A percentile compares a stretch with the other conserved stretches of the same genome.
Evolutionary conservation across 352 stramenopile genomes (phyloP).

Genomic region (Aphanomyces euteiches): DNA sequence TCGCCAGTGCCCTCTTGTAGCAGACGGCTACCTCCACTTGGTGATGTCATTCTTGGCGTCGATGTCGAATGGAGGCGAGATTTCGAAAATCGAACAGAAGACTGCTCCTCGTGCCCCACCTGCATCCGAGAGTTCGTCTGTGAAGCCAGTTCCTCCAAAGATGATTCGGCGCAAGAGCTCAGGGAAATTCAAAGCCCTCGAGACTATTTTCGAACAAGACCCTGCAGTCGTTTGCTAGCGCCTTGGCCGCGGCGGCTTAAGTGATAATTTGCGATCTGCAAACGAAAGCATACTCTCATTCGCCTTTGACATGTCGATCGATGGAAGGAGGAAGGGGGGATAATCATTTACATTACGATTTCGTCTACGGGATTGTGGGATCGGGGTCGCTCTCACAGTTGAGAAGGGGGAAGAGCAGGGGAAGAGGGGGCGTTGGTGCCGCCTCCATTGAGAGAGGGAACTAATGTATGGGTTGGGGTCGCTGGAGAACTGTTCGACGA

Average conservation of each 20-base stretch:
- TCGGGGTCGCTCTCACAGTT: too few species aligned
- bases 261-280: too few species aligned
- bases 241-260: background rate
- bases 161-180: background rate
- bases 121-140: background rate
- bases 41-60: conserved; percentile 17
- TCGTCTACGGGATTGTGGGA: too few species aligned
- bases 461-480: too few species aligned
- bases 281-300: too few species aligned
- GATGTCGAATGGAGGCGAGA: conserved; percentile 1
- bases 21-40: background rate
- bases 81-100: conserved; percentile 17
- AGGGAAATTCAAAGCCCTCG: conserved; percentile 8
- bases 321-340: too few species aligned
- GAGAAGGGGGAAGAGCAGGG: too few species aligned
- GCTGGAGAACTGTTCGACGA: background rate
- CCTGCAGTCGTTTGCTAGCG: background rate
- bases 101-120: background rate
- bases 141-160: conserved; percentile 9
- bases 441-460: too few species aligned
- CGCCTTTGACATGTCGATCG: too few species aligned
- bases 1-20: conserved; percentile 9
- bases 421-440: too few species aligned
- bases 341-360: too few species aligned
- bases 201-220: conserved; percentile 27